These are phyloP conservation scores for Colletotrichum melonis DNA, from an alignment of 2,329 filamentous ascomycete species.

Conservation along the genomic window DNA sequence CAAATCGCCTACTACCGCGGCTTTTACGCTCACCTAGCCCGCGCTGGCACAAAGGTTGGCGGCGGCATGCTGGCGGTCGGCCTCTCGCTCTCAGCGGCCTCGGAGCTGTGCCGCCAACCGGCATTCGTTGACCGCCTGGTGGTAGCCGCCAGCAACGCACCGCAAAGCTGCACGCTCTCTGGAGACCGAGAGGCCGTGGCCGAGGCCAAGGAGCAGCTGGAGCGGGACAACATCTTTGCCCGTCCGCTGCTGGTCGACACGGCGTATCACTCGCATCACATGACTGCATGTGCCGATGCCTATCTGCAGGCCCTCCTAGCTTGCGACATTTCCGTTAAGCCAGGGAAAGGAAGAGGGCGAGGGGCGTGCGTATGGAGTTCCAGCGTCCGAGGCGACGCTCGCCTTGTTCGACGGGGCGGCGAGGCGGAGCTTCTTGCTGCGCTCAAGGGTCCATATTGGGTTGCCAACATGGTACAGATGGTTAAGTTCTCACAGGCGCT, in stretches of 20 bases:
- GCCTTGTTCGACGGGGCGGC: not conserved
- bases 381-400: not conserved
- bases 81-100: constrained; percentile 33
- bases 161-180: constrained; percentile 41
- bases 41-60: constrained; percentile 26
- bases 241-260: constrained; percentile 39
- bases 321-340: too few relatives aligned
- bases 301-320: not conserved
- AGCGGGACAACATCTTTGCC: constrained; percentile 35
- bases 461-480: constrained; percentile 39
- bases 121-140: constrained; percentile 16
- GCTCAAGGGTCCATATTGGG: constrained; percentile 39
- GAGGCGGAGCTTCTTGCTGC: too few relatives aligned
- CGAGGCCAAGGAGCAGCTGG: constrained; percentile 36
- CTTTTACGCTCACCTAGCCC: constrained; percentile 35
- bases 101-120: not conserved
- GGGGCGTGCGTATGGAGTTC: not conserved
- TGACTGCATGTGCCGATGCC: constrained; percentile 17
- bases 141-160: constrained; percentile 37
- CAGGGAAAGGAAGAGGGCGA: not conserved
- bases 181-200: constrained; percentile 44
- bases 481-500: constrained; percentile 40
- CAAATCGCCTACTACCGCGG: constrained; percentile 40
- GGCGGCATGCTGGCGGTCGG: constrained; percentile 41
- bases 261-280: constrained; percentile 46